Conservation (phyloP, 2,329 filamentous ascomycete species). For the Trichophyton equinum region DNA sequence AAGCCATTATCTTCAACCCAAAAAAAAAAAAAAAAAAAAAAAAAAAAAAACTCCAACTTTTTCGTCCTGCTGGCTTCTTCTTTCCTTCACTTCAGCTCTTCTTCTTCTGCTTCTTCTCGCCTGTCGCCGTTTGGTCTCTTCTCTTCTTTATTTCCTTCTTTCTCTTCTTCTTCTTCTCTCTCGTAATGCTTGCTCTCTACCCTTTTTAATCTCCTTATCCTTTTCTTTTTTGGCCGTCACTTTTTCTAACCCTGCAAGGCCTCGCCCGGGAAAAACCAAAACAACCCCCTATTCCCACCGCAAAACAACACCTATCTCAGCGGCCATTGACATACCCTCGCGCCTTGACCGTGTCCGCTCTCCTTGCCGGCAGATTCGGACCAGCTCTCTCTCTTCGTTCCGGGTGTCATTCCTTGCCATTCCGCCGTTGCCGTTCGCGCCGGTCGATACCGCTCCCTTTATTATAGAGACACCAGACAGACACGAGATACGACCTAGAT, state of each 20-base stretch:
- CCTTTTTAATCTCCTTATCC: slow-evolving; percentile 7
- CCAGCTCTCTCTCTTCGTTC: not conserved
- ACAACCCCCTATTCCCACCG: not conserved
- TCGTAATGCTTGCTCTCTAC: slow-evolving; percentile 4
- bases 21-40: slow-evolving; percentile 1
- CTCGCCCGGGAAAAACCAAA: not conserved
- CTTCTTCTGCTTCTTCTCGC: not conserved
- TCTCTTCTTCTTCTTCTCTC: slow-evolving; percentile 2
- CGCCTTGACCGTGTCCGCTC: not conserved
- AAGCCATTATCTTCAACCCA: not conserved
- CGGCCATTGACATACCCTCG: not conserved
- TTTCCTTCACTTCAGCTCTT: not conserved
- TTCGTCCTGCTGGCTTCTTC: not conserved
- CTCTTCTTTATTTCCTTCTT: not conserved
- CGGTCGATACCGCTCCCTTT: not conserved
- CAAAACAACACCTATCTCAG: not conserved
- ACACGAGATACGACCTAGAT: not conserved
- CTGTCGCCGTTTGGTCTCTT: not conserved
- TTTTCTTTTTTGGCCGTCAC: slow-evolving; percentile 2
- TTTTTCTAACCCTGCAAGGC: not conserved
- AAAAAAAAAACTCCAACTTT: slow-evolving; percentile 3
- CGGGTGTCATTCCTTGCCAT: not conserved
- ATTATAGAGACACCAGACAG: not conserved
- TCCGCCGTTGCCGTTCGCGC: slow-evolving; percentile 6
- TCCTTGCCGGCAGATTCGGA: not conserved